Base-by-base conservation (phyloP, 345 rosid species). In the Pseudoturritis turrita region DNA sequence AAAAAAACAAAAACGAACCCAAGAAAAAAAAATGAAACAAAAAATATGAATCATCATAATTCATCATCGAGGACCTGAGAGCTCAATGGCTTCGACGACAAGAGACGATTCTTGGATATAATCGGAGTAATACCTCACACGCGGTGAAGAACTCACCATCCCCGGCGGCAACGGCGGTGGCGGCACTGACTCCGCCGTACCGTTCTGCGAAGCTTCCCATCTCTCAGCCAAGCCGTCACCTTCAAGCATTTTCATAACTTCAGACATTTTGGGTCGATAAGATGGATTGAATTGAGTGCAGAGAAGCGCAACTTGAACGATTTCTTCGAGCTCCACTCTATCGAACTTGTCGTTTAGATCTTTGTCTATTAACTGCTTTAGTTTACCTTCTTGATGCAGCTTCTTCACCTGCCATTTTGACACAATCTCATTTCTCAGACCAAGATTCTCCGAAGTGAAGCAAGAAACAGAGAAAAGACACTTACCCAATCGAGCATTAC, bases 401-500 rank as follows among this genome's bases (percentile, higher is more conserved):
- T 89, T 89, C 87, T 87, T 93, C 59, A 93, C 98, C 98, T 93
- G 85, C 63, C 76, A 74, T n/a, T 29, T 61, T 53, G 31, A 49
- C 29, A 59, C 28, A 59, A 10, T 14, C 71, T 14, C 49, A 55
- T 22, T 41, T 64, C 56, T 22, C 9, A 62, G 35, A 41, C 6
- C 15, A 46, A 26, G 53, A 65, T 65, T 47, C 35, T 25, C 1
- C 43, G 4, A 51, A 51, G 10, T 15, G 33, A 75, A 67, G 19
- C 52, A 65, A 47, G 52, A 65, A n/a, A 58, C 46, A 49, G 44
- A 62, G 70, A 31, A 44, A 57, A 57, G 62, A 71, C 44, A 62
- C 37, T 43, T 85, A 93, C 98, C 90, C 96, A 87, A 66, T 93
- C 98, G 54, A 93, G 98, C 96, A 93, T 89, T 39, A 93, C 92